phyloP scores from a whole-genome alignment of 108 stramenopile species.

The Discostella pseudostelligera region DNA sequence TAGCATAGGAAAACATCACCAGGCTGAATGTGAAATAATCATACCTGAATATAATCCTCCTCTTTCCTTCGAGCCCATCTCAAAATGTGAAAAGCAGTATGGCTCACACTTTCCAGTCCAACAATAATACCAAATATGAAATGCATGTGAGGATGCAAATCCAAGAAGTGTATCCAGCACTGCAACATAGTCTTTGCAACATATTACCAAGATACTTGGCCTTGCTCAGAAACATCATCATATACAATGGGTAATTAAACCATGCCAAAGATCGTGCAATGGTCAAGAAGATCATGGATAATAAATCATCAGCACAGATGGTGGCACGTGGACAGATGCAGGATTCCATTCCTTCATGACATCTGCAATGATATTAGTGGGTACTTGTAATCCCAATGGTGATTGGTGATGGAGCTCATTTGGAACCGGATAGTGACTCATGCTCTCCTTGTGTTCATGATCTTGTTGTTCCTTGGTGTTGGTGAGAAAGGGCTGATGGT shows the following conservation, averaged over 20 bases:
- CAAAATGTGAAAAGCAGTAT: conserved; percentile 19
- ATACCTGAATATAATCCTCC: conserved; percentile 4
- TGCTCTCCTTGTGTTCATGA: too few species aligned
- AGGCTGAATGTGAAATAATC: too few species aligned
- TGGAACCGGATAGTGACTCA: too few species aligned
- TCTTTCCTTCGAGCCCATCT: conserved; percentile 18
- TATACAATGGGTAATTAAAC: conserved; percentile 29
- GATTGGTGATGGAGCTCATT: too few species aligned
- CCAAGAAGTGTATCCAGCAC: conserved; percentile 20
- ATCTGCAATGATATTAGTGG: too few species aligned
- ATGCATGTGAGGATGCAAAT: conserved; percentile 10
- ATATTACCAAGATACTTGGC: too few species aligned
- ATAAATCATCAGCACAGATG: conserved; percentile 20
- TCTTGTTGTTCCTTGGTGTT: too few species aligned
- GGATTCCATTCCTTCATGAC: not conserved
- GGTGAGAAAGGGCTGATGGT: too few species aligned
- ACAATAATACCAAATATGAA: conserved; percentile 14
- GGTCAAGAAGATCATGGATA: conserved; percentile 25
- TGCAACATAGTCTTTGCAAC: too few species aligned
- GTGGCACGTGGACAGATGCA: conserved; percentile 28
- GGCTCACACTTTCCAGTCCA: conserved; percentile 15
- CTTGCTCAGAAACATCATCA: conserved; percentile 18
- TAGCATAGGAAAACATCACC: too few species aligned
- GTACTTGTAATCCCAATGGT: too few species aligned
- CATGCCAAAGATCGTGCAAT: conserved; percentile 21